Evolutionary conservation across 2,329 filamentous ascomycete genomes (phyloP), one percentile per base, ranked within the genome.

Genomic region (Aspergillus japonicus): DNA sequence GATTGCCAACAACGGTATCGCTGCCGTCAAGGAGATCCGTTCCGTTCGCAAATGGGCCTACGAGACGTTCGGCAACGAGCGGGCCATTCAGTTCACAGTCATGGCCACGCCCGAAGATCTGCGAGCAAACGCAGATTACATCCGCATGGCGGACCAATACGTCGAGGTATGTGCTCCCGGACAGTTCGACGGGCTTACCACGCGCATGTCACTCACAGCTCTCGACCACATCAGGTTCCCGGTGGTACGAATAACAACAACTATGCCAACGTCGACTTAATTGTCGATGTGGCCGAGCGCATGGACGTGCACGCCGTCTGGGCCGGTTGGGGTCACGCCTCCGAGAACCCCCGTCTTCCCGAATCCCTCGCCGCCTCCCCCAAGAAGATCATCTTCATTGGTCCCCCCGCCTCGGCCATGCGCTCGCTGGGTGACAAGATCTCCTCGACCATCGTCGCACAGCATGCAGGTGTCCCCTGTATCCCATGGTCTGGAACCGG

Each of bases 191-290:
- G 19, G n/a, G 7, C 31, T 23, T 16, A n/a, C 29, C 16, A 19
- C 47, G 19, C 19, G 19, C 10, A 19, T 11, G 31, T 33, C n/a
- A 50, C 29, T 47, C 35, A 47, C 39, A 14, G 14, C 10, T 47
- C 21, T 29, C 26, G 7, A 16, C 24, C 14, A 29, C 65, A 29
- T 63, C 70, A 85, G 83, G 94, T 99, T 63, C 95, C 95, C 35
- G 95, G 95, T 73, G 95, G 95, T 74, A 99, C 95, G 64, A 99
- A 99, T 83, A 99, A 99, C 85, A 96, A 99, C 88, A 99, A 99
- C 81, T 99, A 99, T 80, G 95, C 95, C 81, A 99, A 99, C 77
- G 95, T 99, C 62, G 95, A 99, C 82, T 85, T 99, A 75, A 99
- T 99, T 78, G 95, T 99, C 67, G 95, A 99, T 82, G 88, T 99